Evolutionary conservation across 179 eudicot genomes (phyloP), one percentile per base, ranked within the genome.

Genomic region (Silene noctiflora): DNA sequence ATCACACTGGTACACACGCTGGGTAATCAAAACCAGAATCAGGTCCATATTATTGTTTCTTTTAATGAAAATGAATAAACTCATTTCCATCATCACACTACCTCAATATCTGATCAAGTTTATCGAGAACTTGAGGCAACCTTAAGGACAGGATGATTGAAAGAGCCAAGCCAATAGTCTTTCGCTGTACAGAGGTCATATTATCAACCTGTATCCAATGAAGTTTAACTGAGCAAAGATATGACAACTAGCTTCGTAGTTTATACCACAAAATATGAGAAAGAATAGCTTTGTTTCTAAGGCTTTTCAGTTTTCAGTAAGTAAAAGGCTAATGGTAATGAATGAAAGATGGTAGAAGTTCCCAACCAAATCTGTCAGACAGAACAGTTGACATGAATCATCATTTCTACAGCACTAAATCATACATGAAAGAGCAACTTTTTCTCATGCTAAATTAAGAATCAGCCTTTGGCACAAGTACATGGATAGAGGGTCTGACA

Each of bases 1-100:
- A 95, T 88, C 46, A 90, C 91, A 83, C 97, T 93, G n/a, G 97
- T 91, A 82, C 97, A 95, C 56, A 81, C 96, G 62, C 99, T 95
- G 80, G 21, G 69, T 35, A 63, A 67, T 79, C 51, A 35, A 65
- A 73, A 78, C 73, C 48, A 81, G 19, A 74, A 63, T 73, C 53
- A 78, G 63, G 71, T 55, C 33, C 22, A 16, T 68, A 70, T 42
- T 6, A 62, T 24, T n/a, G 35, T 33, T 33, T 33, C 63, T 27
- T 2, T 60, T 24, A 29, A 33, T n/a, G 22, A 33, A 13, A 61
- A 35, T 10, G 29, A 81, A 63, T 13, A 14, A 75, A 73, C 53
- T 71, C 61, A 67, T n/a, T 55, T 12, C 70, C 31, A 12, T 7
- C 58, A 64, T 21, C 2, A 17, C 72, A 46, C 29, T 88, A 95